Evolutionary conservation across 2,329 filamentous ascomycete genomes (phyloP), one percentile per base, ranked within the genome.

Genomic region (Lachnellula cervina): DNA sequence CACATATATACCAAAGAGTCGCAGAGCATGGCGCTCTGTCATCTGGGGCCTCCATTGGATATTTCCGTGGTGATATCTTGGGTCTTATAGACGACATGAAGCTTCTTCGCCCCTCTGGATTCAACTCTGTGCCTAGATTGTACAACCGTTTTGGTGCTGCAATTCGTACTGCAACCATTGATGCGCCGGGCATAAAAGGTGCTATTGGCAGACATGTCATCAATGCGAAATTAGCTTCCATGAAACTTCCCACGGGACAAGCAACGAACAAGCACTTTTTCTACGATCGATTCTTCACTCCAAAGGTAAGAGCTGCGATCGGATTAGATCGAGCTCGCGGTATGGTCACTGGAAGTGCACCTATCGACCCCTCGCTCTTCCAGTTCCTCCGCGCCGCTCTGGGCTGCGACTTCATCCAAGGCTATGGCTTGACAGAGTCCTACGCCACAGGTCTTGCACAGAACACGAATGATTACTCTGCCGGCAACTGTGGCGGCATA

Each of bases 401-500:
- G 61, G 87, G 82, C 57, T 89, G 87, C 72, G 79, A 84, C 67
- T 88, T 97, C 67, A 72, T 82, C 34, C 93, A 97, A 74, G 94
- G 93, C 32, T 99, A 93, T 71, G 94, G 94, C 49, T 78, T 99
- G 71, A 99, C 94, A 1, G 94, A 99, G 74, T 89, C 91, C 0
- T 97, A 96, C 68, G 91, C 92, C 44, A 81, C 87, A 32, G 84
- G 82, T 21, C 79, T 87, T 13, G 81, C 83, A 37, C 94, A 97
- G 74, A 67, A 82, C 11, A 71, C 76, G 2, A 80, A 80, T 47
- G 94, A 99, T 71, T 84, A 89, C 69, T 81, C 80, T 8, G 76
- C 86, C 4, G 91, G 90, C 59, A 96, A 91, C 73, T 93, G 93
- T 64, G 94, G 94, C 51, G 84, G 81, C 5, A 79, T 91, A 0